phyloP scores from a whole-genome alignment of 495 filamentous ascomycete species.

The Recurvomyces mirabilis region DNA sequence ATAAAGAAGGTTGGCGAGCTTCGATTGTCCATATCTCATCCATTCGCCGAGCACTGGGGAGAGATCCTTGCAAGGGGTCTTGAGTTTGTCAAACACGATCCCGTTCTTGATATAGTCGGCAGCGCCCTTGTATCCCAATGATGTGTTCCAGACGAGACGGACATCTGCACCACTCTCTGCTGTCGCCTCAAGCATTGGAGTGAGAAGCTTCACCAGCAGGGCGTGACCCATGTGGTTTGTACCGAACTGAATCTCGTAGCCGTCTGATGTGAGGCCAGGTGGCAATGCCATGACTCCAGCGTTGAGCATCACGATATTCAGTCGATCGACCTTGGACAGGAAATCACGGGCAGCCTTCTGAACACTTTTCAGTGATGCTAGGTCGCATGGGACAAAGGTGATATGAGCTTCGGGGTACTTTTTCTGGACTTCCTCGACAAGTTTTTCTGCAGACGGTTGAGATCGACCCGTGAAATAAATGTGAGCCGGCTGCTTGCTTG shows the following conservation, averaged over 20 bases:
- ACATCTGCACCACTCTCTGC: constrained; percentile 28
- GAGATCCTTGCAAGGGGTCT: constrained; percentile 11
- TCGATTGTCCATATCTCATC: constrained; percentile 26
- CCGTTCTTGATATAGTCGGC: constrained; percentile 9
- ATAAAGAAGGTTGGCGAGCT: constrained; percentile 28
- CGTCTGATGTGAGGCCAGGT: constrained; percentile 14
- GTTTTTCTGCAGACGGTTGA: constrained; percentile 8
- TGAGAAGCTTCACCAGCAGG: constrained; percentile 20
- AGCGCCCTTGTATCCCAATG: constrained; percentile 32
- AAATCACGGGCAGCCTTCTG: constrained; percentile 12
- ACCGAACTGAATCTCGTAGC: constrained; percentile 23
- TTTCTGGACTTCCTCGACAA: constrained; percentile 11
- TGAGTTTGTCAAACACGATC: constrained; percentile 22
- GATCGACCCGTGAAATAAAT: constrained; percentile 20
- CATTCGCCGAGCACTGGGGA: background rate
- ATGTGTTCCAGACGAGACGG: constrained; percentile 34
- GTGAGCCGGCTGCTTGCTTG: constrained; percentile 10
- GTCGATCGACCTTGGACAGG: constrained; percentile 5
- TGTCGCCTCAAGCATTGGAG: constrained; percentile 18
- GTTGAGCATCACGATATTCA: constrained; percentile 18
- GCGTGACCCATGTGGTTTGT: constrained; percentile 21
- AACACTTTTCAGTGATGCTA: constrained; percentile 17
- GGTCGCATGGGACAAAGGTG: constrained; percentile 16
- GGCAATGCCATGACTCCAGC: constrained; percentile 22
- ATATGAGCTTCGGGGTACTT: constrained; percentile 4